Evolutionary conservation across 352 stramenopile species (phyloP).

Genomic region (Phytophthora sojae): DNA sequence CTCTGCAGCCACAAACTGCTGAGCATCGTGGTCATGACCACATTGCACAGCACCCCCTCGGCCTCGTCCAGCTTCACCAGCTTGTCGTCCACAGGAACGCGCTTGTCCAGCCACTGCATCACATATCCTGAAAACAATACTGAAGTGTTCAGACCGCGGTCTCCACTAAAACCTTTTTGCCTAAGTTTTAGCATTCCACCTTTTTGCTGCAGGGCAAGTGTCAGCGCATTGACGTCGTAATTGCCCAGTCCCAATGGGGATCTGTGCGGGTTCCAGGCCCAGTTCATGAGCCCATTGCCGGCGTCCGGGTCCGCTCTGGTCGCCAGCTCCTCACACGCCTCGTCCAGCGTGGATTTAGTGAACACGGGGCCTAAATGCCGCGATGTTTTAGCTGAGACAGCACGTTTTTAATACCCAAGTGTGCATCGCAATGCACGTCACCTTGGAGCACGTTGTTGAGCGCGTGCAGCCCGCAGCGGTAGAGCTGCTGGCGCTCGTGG

Average conservation of each 20-base stretch:
- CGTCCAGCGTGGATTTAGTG: slow-evolving; percentile 56
- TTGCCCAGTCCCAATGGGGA: slow-evolving; percentile 76
- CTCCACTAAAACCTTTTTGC: slow-evolving; percentile 1
- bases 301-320: slow-evolving; percentile 15
- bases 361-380: slow-evolving; percentile 50
- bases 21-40: slow-evolving; percentile 55
- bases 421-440: slow-evolving; percentile 11
- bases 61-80: slow-evolving; percentile 53
- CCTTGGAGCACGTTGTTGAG: slow-evolving; percentile 86
- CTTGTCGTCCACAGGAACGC: slow-evolving; percentile 46
- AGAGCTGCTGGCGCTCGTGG: slow-evolving; percentile 78
- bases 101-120: slow-evolving; percentile 80
- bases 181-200: slow-evolving; percentile 37
- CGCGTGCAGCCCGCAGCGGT: slow-evolving; percentile 82
- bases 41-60: slow-evolving; percentile 75
- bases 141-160: not conserved
- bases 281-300: slow-evolving; percentile 24
- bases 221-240: slow-evolving; percentile 85
- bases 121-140: slow-evolving; percentile 46
- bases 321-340: slow-evolving; percentile 50
- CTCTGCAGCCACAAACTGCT: slow-evolving; percentile 66
- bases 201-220: slow-evolving; percentile 62
- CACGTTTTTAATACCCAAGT: not conserved
- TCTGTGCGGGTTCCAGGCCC: slow-evolving; percentile 72
- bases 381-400: not conserved